Evolutionary conservation across 2,329 filamentous ascomycete species (phyloP).

Genomic region (Aquanectria penicillioides): DNA sequence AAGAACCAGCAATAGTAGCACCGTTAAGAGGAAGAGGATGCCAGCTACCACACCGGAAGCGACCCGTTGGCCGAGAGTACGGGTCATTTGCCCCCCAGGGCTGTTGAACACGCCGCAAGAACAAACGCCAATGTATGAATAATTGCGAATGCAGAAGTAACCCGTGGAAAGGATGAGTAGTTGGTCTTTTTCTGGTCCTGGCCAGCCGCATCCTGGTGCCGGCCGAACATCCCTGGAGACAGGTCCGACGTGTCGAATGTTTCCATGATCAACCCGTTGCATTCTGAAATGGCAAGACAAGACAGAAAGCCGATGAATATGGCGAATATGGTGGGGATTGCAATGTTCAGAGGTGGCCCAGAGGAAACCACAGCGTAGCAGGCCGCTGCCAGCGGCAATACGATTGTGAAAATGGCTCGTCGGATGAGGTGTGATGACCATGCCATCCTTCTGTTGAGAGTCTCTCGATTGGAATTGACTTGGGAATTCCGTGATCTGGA

Average conservation of each 20-base stretch:
- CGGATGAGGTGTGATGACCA: slow-evolving; percentile 80
- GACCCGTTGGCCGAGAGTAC: slow-evolving; percentile 72
- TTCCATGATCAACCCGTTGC: slow-evolving; percentile 82
- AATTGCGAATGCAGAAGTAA: slow-evolving; percentile 76
- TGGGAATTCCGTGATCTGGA: slow-evolving; percentile 70
- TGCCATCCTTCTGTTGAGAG: slow-evolving; percentile 69
- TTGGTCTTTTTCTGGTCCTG: slow-evolving; percentile 65
- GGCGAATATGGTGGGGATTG: slow-evolving; percentile 74
- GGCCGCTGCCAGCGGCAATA: slow-evolving; percentile 73
- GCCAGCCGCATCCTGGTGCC: slow-evolving; percentile 54
- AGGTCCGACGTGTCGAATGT: slow-evolving; percentile 84
- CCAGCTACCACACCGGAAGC: slow-evolving; percentile 75
- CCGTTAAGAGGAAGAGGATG: slow-evolving; percentile 71
- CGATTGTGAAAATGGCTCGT: slow-evolving; percentile 72
- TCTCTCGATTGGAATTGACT: slow-evolving; percentile 73
- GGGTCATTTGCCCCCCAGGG: slow-evolving; percentile 74
- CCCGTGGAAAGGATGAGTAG: slow-evolving; percentile 80
- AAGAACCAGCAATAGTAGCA: slow-evolving; percentile 70
- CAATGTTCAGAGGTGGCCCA: slow-evolving; percentile 68
- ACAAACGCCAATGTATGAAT: slow-evolving; percentile 77
- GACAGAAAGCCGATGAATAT: slow-evolving; percentile 75
- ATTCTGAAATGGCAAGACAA: slow-evolving; percentile 79
- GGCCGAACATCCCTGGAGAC: slow-evolving; percentile 74
- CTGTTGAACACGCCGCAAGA: slow-evolving; percentile 74
- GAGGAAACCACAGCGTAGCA: slow-evolving; percentile 74